Evolutionary conservation across 2,329 filamentous ascomycete species (phyloP), one percentile per base, ranked within the genome.

Genomic region (Xylaria sp.): DNA sequence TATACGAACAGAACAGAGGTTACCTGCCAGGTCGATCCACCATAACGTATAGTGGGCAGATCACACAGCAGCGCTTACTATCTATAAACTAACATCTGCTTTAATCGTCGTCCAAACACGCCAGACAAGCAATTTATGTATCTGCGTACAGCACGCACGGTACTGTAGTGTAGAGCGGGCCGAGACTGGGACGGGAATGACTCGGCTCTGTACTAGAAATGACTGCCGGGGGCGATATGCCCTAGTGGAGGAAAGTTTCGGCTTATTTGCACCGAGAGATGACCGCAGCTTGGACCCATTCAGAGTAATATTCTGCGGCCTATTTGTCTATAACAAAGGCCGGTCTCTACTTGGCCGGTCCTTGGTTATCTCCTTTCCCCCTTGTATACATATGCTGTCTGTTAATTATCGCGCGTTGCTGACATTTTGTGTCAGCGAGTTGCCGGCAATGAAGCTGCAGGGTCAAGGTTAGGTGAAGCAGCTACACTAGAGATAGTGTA

Each of bases 381-480:
- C 28, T n/a, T 46, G 41, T 46, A 46, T 37, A 55, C 37, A 39
- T 20, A 32, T 59, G 50, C 57, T 54, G 50, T 56, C 39, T 41
- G 52, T 52, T 50, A 48, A 56, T 63, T 32, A 59, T 59, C 58
- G 44, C 52, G 52, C 25, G 54, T 66, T 65, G 63, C 67, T 66
- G 63, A 66, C 48, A 48, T 58, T 6, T 37, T 44, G 63, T 58
- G 54, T 58, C 67, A 60, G 46, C 52, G 39, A 55, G 32, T 66
- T 66, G 67, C 67, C 67, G 67, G 67, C 67, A 66, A 56, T 60
- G 63, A 66, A 60, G 54, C 63, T 50, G 58, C 67, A 69, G 63
- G 67, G 63, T 60, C 67, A 66, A 46, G 58, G 67, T 66, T 66
- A 44, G 48, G 52, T 66, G 63, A 63, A 66, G 57, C 58, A 62